Evolutionary conservation across 768 basidiomycete species (phyloP).

Genomic region (Agrocybe praecox): DNA sequence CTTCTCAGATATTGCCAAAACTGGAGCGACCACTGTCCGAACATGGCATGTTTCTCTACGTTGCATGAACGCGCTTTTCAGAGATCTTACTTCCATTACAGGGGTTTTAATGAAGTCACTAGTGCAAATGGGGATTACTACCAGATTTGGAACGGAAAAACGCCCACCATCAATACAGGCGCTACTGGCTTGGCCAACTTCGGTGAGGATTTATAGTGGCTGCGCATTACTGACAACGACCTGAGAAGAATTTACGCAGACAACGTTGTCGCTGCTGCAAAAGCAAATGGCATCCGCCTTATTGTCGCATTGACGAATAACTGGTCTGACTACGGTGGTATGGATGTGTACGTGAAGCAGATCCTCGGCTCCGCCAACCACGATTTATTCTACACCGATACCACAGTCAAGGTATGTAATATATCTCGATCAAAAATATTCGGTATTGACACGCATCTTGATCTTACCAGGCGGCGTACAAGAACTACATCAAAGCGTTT

Average conservation of each 20-base stretch:
- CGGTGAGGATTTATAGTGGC: slow-evolving; percentile 29
- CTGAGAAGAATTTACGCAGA: slow-evolving; percentile 30
- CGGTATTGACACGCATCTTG: background rate
- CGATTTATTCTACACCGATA: slow-evolving; percentile 65
- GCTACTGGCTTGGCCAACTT: slow-evolving; percentile 53
- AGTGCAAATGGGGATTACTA: slow-evolving; percentile 50
- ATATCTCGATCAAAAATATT: no score
- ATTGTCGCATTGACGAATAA: slow-evolving; percentile 69
- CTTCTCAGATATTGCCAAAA: slow-evolving; percentile 50
- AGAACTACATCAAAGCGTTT: slow-evolving; percentile 52
- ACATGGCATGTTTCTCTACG: slow-evolving; percentile 34
- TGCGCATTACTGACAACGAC: background rate
- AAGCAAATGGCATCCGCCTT: slow-evolving; percentile 59
- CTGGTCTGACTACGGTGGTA: slow-evolving; percentile 66
- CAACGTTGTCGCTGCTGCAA: slow-evolving; percentile 57
- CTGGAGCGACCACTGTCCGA: slow-evolving; percentile 55
- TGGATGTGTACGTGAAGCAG: slow-evolving; percentile 71
- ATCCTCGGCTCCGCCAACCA: slow-evolving; percentile 36
- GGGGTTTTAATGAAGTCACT: slow-evolving; percentile 51
- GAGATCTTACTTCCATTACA: background rate
- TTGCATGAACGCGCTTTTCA: background rate
- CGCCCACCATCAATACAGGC: slow-evolving; percentile 56
- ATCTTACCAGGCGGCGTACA: slow-evolving; percentile 40
- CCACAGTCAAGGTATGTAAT: slow-evolving; percentile 45
- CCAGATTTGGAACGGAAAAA: slow-evolving; percentile 55